Evolutionary conservation across 257 asterid genomes (phyloP).

Genomic region (Plantago ovata): DNA sequence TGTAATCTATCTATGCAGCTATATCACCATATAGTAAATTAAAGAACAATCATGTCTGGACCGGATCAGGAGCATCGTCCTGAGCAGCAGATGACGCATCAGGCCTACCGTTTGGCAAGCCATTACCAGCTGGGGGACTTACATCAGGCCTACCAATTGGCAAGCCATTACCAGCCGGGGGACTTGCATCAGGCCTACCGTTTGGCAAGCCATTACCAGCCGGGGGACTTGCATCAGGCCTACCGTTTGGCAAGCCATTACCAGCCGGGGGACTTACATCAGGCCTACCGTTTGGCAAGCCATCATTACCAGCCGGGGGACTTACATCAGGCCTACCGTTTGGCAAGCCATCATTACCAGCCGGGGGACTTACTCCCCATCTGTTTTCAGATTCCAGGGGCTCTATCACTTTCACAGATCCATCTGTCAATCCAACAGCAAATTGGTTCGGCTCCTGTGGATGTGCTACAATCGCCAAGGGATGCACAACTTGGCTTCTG

Average conservation of each 20-base stretch:
- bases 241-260: neutral
- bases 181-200: neutral
- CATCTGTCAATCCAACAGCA: constrained; percentile 83
- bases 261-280: too few relatives aligned
- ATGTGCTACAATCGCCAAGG: constrained; percentile 77
- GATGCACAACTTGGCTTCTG: constrained; percentile 71
- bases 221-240: constrained; percentile 44
- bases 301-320: too few relatives aligned
- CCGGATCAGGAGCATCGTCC: neutral
- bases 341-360: constrained; percentile 33
- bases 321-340: neutral
- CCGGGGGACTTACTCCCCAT: constrained; percentile 83
- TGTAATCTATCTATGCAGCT: neutral
- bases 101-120: neutral
- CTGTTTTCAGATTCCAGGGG: constrained; percentile 78
- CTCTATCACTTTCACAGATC: constrained; percentile 91
- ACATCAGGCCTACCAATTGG: too few relatives aligned
- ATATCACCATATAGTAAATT: neutral
- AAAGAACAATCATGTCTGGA: neutral
- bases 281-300: too few relatives aligned
- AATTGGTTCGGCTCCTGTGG: constrained; percentile 86
- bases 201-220: constrained; percentile 34
- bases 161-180: too few relatives aligned
- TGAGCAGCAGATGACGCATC: neutral
- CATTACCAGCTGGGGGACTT: too few relatives aligned